Evolutionary conservation across 495 filamentous ascomycete species (phyloP).

Genomic region (Pseudevernia furfuracea): DNA sequence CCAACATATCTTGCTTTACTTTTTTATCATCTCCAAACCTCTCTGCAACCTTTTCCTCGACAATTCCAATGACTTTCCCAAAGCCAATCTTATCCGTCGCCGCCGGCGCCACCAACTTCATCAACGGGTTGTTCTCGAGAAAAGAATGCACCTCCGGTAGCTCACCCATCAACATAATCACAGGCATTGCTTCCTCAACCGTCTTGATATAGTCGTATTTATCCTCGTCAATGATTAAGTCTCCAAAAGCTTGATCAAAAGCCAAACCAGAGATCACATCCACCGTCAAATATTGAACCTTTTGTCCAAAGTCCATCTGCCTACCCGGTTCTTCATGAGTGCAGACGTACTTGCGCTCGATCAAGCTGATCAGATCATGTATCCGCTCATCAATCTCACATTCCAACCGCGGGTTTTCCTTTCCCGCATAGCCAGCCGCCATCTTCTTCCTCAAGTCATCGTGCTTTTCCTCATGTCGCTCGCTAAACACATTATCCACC

Average conservation of each 20-base stretch:
- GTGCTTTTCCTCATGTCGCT: conserved; percentile 13
- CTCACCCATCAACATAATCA: not conserved
- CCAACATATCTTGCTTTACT: conserved; percentile 37
- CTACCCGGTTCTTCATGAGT: conserved; percentile 23
- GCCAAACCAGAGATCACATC: conserved; percentile 44
- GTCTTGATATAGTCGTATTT: not conserved
- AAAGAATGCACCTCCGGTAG: conserved; percentile 15
- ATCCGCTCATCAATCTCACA: conserved; percentile 38
- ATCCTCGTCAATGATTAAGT: conserved; percentile 23
- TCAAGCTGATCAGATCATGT: conserved; percentile 32
- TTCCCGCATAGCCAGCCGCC: conserved; percentile 38
- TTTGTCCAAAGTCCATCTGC: conserved; percentile 37
- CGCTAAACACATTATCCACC: not conserved
- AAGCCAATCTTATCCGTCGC: conserved; percentile 27
- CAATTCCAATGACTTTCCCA: conserved; percentile 24
- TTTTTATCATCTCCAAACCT: conserved; percentile 30
- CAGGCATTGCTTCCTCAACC: not conserved
- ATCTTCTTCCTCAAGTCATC: conserved; percentile 33
- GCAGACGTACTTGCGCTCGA: conserved; percentile 31
- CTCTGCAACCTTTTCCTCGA: conserved; percentile 29
- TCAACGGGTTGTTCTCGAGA: conserved; percentile 23
- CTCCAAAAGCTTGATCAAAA: conserved; percentile 43
- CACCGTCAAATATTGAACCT: conserved; percentile 43
- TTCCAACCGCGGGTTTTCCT: conserved; percentile 43
- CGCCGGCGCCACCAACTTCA: conserved; percentile 29